Evolutionary conservation across 441 rosid genomes (phyloP).

Genomic region (Populus hybrid): DNA sequence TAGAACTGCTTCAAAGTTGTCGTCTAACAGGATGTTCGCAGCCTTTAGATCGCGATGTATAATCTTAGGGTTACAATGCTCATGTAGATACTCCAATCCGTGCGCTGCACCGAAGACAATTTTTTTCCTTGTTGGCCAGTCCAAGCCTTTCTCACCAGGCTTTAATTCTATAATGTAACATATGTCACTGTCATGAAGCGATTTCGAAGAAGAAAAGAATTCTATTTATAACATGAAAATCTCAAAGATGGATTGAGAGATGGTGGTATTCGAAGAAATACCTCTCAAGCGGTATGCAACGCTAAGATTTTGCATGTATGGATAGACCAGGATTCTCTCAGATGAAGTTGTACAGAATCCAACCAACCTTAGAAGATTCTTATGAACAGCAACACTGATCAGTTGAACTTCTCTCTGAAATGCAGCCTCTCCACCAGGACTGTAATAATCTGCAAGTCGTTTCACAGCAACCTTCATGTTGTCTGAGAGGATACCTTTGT

Average conservation of each 20-base stretch:
- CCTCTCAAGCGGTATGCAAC: constrained; percentile 57
- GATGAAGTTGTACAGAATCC: constrained; percentile 48
- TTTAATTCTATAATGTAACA: constrained; percentile 33
- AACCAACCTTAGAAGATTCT: constrained; percentile 51
- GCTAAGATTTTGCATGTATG: constrained; percentile 59
- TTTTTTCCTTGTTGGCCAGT: constrained; percentile 47
- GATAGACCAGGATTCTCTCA: constrained; percentile 58
- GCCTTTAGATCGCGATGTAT: constrained; percentile 65
- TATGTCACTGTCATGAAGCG: background rate
- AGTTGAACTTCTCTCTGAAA: constrained; percentile 51
- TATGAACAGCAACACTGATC: constrained; percentile 54
- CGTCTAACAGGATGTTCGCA: constrained; percentile 54
- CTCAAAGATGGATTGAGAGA: background rate
- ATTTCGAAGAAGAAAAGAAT: background rate
- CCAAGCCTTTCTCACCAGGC: constrained; percentile 48
- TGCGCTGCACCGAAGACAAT: constrained; percentile 55
- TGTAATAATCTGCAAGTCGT: constrained; percentile 45
- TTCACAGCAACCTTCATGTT: constrained; percentile 52
- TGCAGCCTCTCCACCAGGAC: constrained; percentile 58
- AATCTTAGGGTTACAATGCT: constrained; percentile 51
- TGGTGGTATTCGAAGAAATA: constrained; percentile 12
- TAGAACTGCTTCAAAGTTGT: constrained; percentile 52
- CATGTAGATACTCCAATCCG: constrained; percentile 56
- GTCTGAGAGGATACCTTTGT: constrained; percentile 53
- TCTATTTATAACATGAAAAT: background rate